Evolutionary conservation across 2,329 filamentous ascomycete genomes (phyloP), one percentile per base, ranked within the genome.

Genomic region (Aspergillus sp.): DNA sequence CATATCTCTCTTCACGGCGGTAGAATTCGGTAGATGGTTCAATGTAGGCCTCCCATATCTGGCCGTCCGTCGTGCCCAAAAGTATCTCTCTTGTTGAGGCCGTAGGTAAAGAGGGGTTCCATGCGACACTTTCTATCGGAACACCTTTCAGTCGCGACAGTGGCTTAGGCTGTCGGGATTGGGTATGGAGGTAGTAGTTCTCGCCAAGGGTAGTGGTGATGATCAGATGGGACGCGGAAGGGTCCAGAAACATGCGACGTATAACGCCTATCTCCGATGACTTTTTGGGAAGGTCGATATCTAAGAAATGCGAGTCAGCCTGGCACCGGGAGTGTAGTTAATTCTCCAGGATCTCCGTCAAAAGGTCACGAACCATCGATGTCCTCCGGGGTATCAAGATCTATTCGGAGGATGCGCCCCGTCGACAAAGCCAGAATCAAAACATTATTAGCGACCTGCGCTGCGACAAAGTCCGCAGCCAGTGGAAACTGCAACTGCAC

Each of bases 111-210:
- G 91, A 92, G 1, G 95, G 92, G 71, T 96, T 97, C 95, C 95
- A 99, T 38, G 94, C 92, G 63, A 99, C 84, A 64, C 90, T 90
- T 76, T 97, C 93, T 61, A 99, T 91, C 8, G 87, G 83, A 13
- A 97, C 91, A 28, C 92, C 92, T 68, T 94, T 94, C 56, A 99
- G 79, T 59, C 92, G 86, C 13, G 90, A 88, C 38, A 99, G 82
- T 7, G 89, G 85, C 65, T 95, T 91, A 2, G 94, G 92, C 66
- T 93, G 90, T 67, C 92, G 90, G 36, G 93, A 95, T 74, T 98
- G 94, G 10, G 92, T 94, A 76, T 99, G 95, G 9, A 99, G 89
- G 77, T 99, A 99, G 81, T 93, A 99, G 79, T 96, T 98, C 77
- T 99, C 95, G 74, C 92, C 92, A 43, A 92, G 86, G 5, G 92